These are phyloP conservation scores for Dendrobium huoshanense DNA, from an alignment of 106 monocot genomes.

Conservation along the genomic window DNA sequence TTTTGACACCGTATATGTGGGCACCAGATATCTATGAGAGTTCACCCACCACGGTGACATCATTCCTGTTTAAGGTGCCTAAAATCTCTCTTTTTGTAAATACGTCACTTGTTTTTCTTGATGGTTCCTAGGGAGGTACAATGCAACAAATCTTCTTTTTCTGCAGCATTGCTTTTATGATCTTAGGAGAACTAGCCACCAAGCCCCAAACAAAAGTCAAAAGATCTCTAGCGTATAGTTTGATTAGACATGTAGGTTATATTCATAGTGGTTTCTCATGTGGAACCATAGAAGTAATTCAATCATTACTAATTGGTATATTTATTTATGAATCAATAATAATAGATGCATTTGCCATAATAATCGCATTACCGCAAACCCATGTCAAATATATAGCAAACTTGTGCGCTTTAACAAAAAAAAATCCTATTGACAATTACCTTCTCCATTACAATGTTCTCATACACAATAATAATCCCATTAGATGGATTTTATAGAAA, in stretches of 20 bases:
- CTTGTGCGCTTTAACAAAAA: not conserved
- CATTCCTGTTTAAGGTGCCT: not conserved
- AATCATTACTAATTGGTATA: slow-evolving; percentile 12
- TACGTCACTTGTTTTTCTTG: slow-evolving; percentile 9
- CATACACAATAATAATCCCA: too few species aligned
- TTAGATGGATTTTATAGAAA: too few species aligned
- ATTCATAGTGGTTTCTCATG: not conserved
- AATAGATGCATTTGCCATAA: slow-evolving; percentile 23
- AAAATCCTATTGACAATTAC: too few species aligned
- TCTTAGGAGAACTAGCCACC: not conserved
- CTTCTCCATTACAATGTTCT: too few species aligned
- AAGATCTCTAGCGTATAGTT: not conserved
- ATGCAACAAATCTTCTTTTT: slow-evolving; percentile 23
- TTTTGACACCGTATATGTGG: too few species aligned
- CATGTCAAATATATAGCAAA: not conserved
- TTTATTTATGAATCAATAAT: slow-evolving; percentile 28
- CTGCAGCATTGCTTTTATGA: slow-evolving; percentile 16
- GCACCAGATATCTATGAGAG: too few species aligned
- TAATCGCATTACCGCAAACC: slow-evolving; percentile 19
- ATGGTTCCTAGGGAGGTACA: slow-evolving; percentile 14
- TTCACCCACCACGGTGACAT: too few species aligned
- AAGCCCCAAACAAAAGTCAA: not conserved
- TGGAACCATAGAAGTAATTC: slow-evolving; percentile 15
- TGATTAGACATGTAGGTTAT: slow-evolving; percentile 3
- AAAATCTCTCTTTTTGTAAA: slow-evolving; percentile 7